Evolutionary conservation across 805 yeast genomes (phyloP), one percentile per base, ranked within the genome.

Genomic region (Clavispora vitiphila): DNA sequence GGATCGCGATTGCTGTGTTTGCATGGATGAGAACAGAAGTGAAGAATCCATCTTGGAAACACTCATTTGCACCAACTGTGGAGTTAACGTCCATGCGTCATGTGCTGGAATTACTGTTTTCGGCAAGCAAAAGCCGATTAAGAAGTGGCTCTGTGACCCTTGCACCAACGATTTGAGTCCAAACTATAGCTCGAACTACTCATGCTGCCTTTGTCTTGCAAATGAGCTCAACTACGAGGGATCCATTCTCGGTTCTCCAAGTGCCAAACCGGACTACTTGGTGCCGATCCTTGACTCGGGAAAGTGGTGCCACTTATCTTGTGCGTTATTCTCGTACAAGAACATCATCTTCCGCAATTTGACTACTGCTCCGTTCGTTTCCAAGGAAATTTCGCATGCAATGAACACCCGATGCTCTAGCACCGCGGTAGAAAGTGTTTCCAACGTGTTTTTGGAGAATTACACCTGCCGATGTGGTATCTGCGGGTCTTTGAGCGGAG

Each of bases 111-210:
- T 46, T 23, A 43, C 18, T 10, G 41, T 49, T 19, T 50, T 55
- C 5, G 51, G 51, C 8, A 48, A 39, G 18, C 38, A 43, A 4
- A 50, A 43, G 15, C 72, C 67, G 8, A 49, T 58, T 3, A 66
- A 56, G 25, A 74, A 72, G 42, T 88, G 96, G 96, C 64, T 72
- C 20, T 89, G 96, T 63, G 95, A 87, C 51, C 71, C 80, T 1
- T 89, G 96, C 56, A 69, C 80, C 4, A 86, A 87, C 55, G 83
- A 80, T 37, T 57, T 78, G 39, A 76, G 77, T 46, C 91, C 93
- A 0, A 48, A 73, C 2, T 66, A 70, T 27, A 71, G 80, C 2
- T 74, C 81, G 0, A 64, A 73, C 16, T 82, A 84, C 54, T 61
- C 72, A 2, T 88, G 96, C 58, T 62, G 69, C 12, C 55, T 88